Percentiles rank a stretch among this genome's conserved stretches.
phyloP scores from a whole-genome alignment of 495 filamentous ascomycete genomes.

The Talaromyces proteolyticus region DNA sequence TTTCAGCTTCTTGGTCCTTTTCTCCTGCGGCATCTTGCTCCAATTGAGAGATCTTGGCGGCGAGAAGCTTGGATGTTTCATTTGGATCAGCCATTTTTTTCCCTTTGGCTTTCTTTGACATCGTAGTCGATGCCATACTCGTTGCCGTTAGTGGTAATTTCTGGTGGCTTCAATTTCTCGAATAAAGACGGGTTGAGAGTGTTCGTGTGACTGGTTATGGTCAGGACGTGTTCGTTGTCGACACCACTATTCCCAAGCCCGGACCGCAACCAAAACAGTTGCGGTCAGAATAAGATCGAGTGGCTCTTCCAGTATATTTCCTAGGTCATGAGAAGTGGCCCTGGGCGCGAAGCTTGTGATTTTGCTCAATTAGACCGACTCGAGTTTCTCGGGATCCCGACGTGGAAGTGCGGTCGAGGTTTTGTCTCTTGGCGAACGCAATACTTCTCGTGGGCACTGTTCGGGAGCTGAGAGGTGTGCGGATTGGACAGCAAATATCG shows the following conservation, averaged over 20 bases:
- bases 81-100: constrained; percentile 72
- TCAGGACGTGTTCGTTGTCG: background rate
- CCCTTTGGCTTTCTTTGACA: constrained; percentile 64
- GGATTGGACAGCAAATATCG: too few species aligned
- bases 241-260: constrained; percentile 5
- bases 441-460: too few species aligned
- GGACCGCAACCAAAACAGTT: constrained; percentile 5
- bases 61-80: constrained; percentile 83
- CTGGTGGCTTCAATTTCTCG: constrained; percentile 2
- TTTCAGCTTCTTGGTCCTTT: constrained; percentile 92
- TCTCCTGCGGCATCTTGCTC: constrained; percentile 89
- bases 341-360: too few species aligned
- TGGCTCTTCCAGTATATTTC: too few species aligned
- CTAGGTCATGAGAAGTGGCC: too few species aligned
- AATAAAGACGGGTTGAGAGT: constrained; percentile 5
- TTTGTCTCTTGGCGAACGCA: background rate
- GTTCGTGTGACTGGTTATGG: constrained; percentile 4
- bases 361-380: background rate
- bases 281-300: constrained; percentile 4
- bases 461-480: too few species aligned
- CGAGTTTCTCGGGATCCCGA: background rate
- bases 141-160: background rate
- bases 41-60: constrained; percentile 90
- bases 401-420: background rate
- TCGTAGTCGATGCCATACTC: constrained; percentile 34